Evolutionary conservation across 2,329 filamentous ascomycete species (phyloP).

Genomic region (Colletotrichum noveboracense): DNA sequence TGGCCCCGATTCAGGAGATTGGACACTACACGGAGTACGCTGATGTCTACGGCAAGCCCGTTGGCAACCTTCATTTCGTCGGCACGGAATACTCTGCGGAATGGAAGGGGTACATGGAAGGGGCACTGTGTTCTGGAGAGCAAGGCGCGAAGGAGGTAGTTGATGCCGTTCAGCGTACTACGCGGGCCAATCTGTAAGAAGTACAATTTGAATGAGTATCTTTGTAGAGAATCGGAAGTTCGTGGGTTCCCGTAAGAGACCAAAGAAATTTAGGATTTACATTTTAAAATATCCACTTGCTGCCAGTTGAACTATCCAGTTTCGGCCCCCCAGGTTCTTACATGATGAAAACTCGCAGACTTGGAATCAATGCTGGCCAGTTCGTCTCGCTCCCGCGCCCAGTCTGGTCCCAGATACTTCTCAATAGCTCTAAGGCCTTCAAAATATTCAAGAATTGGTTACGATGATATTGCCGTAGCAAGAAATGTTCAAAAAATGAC

Average conservation of each 20-base stretch:
- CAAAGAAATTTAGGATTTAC: too few species aligned
- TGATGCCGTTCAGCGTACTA: slow-evolving; percentile 18
- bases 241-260: too few species aligned
- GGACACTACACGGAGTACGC: slow-evolving; percentile 32
- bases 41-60: slow-evolving; percentile 33
- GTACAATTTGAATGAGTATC: not conserved
- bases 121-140: slow-evolving; percentile 49
- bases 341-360: slow-evolving; percentile 1
- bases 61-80: slow-evolving; percentile 52
- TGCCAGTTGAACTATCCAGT: too few species aligned
- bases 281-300: too few species aligned
- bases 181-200: not conserved
- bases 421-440: not conserved
- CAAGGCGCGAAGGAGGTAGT: slow-evolving; percentile 45
- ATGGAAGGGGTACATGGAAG: slow-evolving; percentile 60
- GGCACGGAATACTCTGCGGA: slow-evolving; percentile 52
- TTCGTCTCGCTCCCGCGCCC: not conserved
- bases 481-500: not conserved
- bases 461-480: slow-evolving; percentile 3
- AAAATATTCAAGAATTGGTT: not conserved
- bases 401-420: not conserved
- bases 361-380: not conserved
- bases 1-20: slow-evolving; percentile 35
- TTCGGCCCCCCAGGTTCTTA: not conserved
- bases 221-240: too few species aligned